A percentile compares a stretch with the other conserved stretches of the same genome.
These are phyloP conservation scores for Naganishia sp. DNA, from an alignment of 1,284 basidiomycete genomes.

Conservation along the genomic window DNA sequence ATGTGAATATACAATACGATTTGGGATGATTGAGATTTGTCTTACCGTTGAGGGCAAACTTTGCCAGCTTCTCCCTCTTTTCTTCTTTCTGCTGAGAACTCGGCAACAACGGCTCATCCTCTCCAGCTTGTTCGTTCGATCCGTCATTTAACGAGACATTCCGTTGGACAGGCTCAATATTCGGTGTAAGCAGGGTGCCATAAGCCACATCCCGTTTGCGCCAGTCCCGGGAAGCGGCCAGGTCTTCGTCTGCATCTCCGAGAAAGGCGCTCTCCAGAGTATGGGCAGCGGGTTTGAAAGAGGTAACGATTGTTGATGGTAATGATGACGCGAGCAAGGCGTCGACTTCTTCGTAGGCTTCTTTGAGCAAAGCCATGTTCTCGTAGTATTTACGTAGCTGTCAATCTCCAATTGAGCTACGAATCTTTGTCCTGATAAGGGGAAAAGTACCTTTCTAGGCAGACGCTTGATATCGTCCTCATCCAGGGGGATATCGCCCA, in stretches of 20 bases:
- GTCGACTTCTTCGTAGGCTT: slow-evolving; percentile 52
- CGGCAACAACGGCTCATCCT: slow-evolving; percentile 40
- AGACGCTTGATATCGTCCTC: slow-evolving; percentile 45
- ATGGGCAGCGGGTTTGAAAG: slow-evolving; percentile 37
- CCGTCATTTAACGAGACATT: slow-evolving; percentile 7
- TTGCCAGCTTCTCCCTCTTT: slow-evolving; percentile 45
- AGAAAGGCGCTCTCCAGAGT: neutral
- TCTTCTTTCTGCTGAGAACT: slow-evolving; percentile 38
- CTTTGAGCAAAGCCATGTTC: slow-evolving; percentile 43
- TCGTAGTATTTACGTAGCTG: slow-evolving; percentile 50
- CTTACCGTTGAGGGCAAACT: slow-evolving; percentile 49
- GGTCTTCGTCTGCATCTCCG: slow-evolving; percentile 2
- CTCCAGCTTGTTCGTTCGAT: slow-evolving; percentile 36
- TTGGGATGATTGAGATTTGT: neutral
- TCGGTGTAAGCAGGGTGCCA: neutral
- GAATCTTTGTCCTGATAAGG: neutral
- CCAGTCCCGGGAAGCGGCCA: neutral
- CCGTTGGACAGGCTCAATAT: neutral
- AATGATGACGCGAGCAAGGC: slow-evolving; percentile 48
- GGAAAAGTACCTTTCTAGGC: slow-evolving; percentile 43
- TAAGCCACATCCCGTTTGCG: neutral
- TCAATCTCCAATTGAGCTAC: neutral
- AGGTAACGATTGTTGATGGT: slow-evolving; percentile 46
- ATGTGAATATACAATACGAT: neutral
- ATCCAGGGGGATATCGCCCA: slow-evolving; percentile 41